Conservation (phyloP, 495 filamentous ascomycete genomes). For the Aspergillus cristatus region DNA sequence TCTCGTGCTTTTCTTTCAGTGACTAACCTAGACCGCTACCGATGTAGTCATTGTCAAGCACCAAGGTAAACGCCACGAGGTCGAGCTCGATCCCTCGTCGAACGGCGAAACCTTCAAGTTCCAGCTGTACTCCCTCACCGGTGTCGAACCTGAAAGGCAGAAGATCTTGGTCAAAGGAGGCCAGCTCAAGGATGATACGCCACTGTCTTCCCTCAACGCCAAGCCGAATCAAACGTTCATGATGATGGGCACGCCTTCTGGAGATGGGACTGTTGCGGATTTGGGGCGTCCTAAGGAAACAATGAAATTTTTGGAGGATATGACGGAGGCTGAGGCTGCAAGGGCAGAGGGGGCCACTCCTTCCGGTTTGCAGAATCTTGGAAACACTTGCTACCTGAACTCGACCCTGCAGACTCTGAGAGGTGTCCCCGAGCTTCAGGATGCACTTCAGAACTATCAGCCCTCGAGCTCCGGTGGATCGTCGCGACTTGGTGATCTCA, state of each 20-base stretch:
- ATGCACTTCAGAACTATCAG: constrained; percentile 64
- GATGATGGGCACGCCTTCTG: constrained; percentile 91
- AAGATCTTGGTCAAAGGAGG: constrained; percentile 92
- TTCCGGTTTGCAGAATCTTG: constrained; percentile 83
- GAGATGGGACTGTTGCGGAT: constrained; percentile 39
- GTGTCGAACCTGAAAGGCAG: constrained; percentile 91
- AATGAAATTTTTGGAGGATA: constrained; percentile 88
- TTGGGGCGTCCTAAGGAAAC: constrained; percentile 70
- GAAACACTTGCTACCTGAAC: constrained; percentile 98
- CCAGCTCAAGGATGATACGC: constrained; percentile 90
- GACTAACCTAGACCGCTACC: constrained; percentile 21
- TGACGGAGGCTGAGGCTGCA: constrained; percentile 91
- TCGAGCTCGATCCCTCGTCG: constrained; percentile 78
- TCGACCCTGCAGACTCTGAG: constrained; percentile 86
- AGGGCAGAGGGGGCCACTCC: constrained; percentile 74
- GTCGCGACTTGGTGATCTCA: constrained; percentile 38
- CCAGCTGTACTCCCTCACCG: constrained; percentile 89
- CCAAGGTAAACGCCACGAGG: constrained; percentile 84
- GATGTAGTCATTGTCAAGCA: constrained; percentile 88
- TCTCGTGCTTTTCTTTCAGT: background rate
- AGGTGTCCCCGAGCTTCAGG: constrained; percentile 83
- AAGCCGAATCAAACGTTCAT: constrained; percentile 84
- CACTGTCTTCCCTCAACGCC: constrained; percentile 69
- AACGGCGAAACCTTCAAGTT: constrained; percentile 90
- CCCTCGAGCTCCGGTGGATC: constrained; percentile 25